Conservation (phyloP, 1,139 yeast species). For the Pichia sp. region DNA sequence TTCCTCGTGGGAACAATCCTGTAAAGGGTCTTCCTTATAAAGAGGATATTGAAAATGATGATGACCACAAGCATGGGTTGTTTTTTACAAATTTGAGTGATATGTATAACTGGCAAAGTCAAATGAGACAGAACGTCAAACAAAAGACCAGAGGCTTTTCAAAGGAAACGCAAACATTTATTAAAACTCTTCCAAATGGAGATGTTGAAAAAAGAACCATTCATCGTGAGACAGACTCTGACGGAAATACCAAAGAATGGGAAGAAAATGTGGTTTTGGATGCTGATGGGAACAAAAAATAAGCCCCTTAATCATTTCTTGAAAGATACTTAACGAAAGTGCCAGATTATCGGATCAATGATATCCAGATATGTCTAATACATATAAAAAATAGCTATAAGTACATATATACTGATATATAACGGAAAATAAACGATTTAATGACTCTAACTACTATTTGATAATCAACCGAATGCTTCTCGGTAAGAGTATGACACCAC, state of each 20-base stretch:
- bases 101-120: slow-evolving; percentile 58
- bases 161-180: slow-evolving; percentile 8
- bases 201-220: slow-evolving; percentile 47
- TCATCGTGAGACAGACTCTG: slow-evolving; percentile 47
- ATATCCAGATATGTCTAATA: no score
- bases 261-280: background rate
- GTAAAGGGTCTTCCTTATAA: slow-evolving; percentile 11
- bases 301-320: no score
- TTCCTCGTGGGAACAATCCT: slow-evolving; percentile 38
- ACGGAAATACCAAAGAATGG: slow-evolving; percentile 35
- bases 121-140: slow-evolving; percentile 34
- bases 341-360: no score
- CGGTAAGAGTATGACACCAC: slow-evolving; percentile 11
- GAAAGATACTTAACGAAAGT: no score
- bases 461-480: slow-evolving; percentile 12
- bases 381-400: no score
- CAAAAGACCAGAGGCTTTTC: slow-evolving; percentile 23
- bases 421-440: no score
- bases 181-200: slow-evolving; percentile 31
- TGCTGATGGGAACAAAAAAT: background rate
- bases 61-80: slow-evolving; percentile 30
- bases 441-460: no score
- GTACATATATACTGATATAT: no score
- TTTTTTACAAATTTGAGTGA: slow-evolving; percentile 60
- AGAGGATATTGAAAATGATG: slow-evolving; percentile 41